Evolutionary conservation across 176 grass and related monocot species (phyloP).

Genomic region (Echinochloa phyllopogon): DNA sequence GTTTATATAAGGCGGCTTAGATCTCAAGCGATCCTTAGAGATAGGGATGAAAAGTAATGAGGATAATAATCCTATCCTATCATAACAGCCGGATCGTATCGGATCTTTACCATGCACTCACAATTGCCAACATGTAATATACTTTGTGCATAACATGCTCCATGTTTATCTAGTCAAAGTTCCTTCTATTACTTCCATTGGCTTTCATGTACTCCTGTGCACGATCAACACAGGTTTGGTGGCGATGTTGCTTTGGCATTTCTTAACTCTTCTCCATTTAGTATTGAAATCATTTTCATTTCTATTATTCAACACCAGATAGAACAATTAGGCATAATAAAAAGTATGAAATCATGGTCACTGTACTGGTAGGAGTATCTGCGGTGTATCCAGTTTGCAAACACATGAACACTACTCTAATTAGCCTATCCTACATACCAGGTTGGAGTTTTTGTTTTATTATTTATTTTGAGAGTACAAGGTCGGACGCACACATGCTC

Average conservation of each 20-base stretch:
- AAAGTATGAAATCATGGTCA: not conserved
- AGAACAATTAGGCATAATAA: slow-evolving; percentile 24
- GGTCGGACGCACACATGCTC: no score
- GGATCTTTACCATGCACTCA: no score
- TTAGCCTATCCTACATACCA: slow-evolving; percentile 21
- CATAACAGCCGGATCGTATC: no score
- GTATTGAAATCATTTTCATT: slow-evolving; percentile 1
- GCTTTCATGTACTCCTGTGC: slow-evolving; percentile 20
- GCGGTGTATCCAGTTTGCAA: not conserved
- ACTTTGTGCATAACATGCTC: not conserved
- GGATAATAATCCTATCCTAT: no score
- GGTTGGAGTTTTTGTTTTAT: not conserved
- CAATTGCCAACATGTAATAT: not conserved
- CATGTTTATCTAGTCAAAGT: slow-evolving; percentile 2
- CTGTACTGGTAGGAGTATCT: not conserved
- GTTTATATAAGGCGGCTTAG: no score
- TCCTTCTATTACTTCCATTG: not conserved
- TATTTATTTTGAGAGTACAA: no score
- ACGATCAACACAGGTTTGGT: not conserved
- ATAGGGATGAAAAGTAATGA: no score
- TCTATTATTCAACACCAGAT: slow-evolving; percentile 1
- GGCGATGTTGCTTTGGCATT: not conserved
- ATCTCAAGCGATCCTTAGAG: no score
- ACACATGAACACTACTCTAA: slow-evolving; percentile 27
- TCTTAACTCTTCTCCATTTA: not conserved